Evolutionary conservation across 2,329 filamentous ascomycete species (phyloP), one percentile per base, ranked within the genome.

Genomic region (Aureobasidium musti): DNA sequence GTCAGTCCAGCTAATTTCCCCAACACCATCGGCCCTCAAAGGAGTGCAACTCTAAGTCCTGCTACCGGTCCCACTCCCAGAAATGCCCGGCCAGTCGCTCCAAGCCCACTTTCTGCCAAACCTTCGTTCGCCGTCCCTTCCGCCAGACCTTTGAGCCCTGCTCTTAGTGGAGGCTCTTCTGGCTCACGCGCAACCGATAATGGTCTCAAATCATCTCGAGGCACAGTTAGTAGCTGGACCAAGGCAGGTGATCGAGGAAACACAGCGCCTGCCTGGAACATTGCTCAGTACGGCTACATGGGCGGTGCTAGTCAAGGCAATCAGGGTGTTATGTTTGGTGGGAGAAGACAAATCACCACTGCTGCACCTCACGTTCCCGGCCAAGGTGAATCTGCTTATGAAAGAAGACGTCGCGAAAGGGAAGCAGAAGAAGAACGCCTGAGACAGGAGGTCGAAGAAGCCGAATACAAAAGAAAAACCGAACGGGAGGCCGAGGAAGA

Each of bases 211-310:
- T 80, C 82, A 45, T 78, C 80, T 5, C 74, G 77, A 35, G 81
- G 82, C 17, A 79, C 82, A n/a, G 86, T 94, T 69, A 97, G 91
- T 75, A 96, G 88, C 78, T 98, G 95, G 95, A 96, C 91, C 78
- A 96, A 87, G 76, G 91, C 86, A 77, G 85, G 86, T 65, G 91
- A 97, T 71, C 91, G 97, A 77, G 86, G 86, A 19, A 84, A 84
- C 52, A 97, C 93, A 1, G 84, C 89, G 30, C 95, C 95, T 0
- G 95, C 95, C 1, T 99, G 95, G 95, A 99, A 98, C 76, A 98
- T 98, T 72, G 90, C 93, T 67, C 95, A 99, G 76, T 99, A 99
- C 75, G 93, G 95, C 8, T 99, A 97, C 78, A 95, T 98, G 90
- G 95, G 95, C 67, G 95, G 95, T 57, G 95, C 95, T 30, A 97